Base-by-base conservation (phyloP, 2,329 filamentous ascomycete genomes). In the Aspergillus novoparasiticus region DNA sequence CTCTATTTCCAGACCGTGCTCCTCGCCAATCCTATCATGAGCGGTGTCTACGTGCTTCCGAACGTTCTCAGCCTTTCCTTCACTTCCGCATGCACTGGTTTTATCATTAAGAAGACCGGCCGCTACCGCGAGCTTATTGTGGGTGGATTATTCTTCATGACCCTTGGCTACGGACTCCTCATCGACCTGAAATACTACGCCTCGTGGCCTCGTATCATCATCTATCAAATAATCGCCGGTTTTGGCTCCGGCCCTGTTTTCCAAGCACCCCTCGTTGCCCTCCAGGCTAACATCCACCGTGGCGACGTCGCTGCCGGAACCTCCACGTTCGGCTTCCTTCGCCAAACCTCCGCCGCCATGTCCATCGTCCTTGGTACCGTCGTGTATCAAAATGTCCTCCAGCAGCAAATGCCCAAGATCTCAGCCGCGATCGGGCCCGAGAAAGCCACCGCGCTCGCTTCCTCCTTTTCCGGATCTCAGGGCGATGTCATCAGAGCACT, bases 1-100 rank as follows among this genome's bases (percentile, higher is more conserved):
- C 84, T 96, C 2, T 97, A 96, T 81, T 94, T 93, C 78, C 92
- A 96, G 78, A 86, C 89, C 58, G 88, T 91, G 58, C 83, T 92
- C 50, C 85, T 90, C 57, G 87, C 87, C 2, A 83, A 85, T 0
- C 89, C 92, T 0, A 85, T 94, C 41, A 80, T 90, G 34, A 91
- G 88, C 1, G 92, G 92, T 57, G 87, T 94, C 56, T 92, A 92
- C 72, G 76, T 93, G 19, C 82, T 95, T 16, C 89, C 92, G 0
- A 87, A 86, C 65, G 90, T 90, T 10, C 73, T 94, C 39, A 83
- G 88, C 2, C 80, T 92, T 4, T 91, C 90, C 0, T 67, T 91
- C 65, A 74, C 84, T 36, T 91, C 90, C 0, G 85, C 85, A 8
- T 70, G 72, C 3, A 85, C 84, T 45, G 90, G 87, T 66, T 86